Evolutionary conservation across 1,284 basidiomycete genomes (phyloP).

Genomic region (Blastosporella zonata): DNA sequence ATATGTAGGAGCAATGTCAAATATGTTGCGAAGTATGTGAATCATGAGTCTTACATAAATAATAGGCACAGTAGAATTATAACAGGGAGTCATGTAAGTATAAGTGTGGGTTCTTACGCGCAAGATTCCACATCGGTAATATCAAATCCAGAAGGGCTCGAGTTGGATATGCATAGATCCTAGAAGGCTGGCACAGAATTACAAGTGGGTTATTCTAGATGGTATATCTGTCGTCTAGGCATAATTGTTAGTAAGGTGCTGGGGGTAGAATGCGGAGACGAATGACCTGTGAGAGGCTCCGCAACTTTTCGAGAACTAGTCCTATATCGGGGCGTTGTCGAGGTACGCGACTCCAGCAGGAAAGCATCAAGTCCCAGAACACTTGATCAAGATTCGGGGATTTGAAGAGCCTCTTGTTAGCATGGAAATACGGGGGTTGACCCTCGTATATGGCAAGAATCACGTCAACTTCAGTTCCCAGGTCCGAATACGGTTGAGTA

Average conservation of each 20-base stretch:
- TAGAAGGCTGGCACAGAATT: not conserved
- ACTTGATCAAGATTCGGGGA: not conserved
- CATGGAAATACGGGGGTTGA: not conserved
- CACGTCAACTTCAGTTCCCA: not conserved
- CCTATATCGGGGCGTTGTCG: not conserved
- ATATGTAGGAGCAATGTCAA: no score
- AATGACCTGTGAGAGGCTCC: not conserved
- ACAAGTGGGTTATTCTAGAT: no score
- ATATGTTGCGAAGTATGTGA: no score
- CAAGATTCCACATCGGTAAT: no score
- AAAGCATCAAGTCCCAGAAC: not conserved
- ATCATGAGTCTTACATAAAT: no score
- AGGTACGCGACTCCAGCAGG: not conserved
- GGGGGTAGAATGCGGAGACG: no score
- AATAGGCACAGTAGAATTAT: no score
- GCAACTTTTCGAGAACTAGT: not conserved
- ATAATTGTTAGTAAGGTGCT: no score
- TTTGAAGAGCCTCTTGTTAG: not conserved
- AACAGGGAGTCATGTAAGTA: no score
- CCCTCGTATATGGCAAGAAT: slow-evolving; percentile 1
- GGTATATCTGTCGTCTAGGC: no score
- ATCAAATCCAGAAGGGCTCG: no score
- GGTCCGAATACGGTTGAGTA: not conserved
- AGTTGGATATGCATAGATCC: not conserved
- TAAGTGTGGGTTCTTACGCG: no score